Percentiles rank a stretch among this genome's conserved stretches.
These are phyloP conservation scores for Pythium utonaiense DNA, from an alignment of 352 stramenopile genomes.

Conservation along the genomic window DNA sequence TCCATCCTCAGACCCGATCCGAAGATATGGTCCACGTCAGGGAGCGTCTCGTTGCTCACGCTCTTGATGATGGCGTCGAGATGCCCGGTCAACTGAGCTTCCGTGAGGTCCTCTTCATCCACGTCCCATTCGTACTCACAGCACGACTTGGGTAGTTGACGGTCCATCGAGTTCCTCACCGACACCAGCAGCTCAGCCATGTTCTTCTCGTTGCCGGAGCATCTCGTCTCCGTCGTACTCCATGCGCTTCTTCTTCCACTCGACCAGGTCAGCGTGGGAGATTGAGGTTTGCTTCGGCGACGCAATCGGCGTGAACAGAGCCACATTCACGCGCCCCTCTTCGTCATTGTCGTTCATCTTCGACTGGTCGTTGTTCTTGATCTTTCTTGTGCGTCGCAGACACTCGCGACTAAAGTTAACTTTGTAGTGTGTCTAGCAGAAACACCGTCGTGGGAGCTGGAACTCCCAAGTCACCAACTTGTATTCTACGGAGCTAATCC, in stretches of 20 bases:
- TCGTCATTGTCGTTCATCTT: background rate
- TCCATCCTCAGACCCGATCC: slow-evolving; percentile 16
- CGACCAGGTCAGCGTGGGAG: slow-evolving; percentile 14
- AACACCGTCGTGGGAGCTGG: slow-evolving; percentile 6
- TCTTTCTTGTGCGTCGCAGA: background rate
- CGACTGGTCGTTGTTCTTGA: background rate
- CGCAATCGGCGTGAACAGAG: slow-evolving; percentile 12
- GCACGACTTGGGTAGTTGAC: slow-evolving; percentile 11
- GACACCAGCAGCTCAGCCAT: slow-evolving; percentile 12
- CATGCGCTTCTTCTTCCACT: slow-evolving; percentile 19
- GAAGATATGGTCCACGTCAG: slow-evolving; percentile 21
- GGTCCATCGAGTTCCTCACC: slow-evolving; percentile 20
- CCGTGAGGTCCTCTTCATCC: slow-evolving; percentile 18
- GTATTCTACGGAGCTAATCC: background rate
- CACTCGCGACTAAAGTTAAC: slow-evolving; percentile 7
- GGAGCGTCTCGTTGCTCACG: slow-evolving; percentile 21
- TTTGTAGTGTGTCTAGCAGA: slow-evolving; percentile 8
- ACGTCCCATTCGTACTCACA: slow-evolving; percentile 24
- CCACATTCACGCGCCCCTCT: background rate
- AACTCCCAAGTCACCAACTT: slow-evolving; percentile 6
- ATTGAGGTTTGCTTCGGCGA: slow-evolving; percentile 10
- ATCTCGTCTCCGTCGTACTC: slow-evolving; percentile 23
- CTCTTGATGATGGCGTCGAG: slow-evolving; percentile 22
- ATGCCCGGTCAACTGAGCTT: slow-evolving; percentile 9
- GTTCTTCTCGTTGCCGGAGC: slow-evolving; percentile 11